Base-by-base conservation (phyloP, 257 asterid genomes). In the Capsicum rhomboideum region DNA sequence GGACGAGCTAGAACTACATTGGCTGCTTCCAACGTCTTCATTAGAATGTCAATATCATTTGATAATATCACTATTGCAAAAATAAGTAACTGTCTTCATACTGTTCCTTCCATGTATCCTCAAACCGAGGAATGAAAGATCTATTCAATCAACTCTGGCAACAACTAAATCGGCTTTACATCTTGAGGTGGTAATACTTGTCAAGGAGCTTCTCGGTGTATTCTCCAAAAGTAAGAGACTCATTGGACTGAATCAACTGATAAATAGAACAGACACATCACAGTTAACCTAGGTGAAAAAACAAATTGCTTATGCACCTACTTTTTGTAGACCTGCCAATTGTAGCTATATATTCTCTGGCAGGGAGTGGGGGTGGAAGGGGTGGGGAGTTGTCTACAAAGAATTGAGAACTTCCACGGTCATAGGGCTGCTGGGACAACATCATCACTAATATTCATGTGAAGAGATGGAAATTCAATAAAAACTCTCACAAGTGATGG, bases 151-250 rank as follows among this genome's bases (percentile, higher is more conserved):
- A 56, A 61, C 16, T 40, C 26, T 13, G 23, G 14, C 49, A 16
- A 10, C 12, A 82, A 64, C 50, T 75, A 63, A n/a, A 6, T 34
- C 52, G 64, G 85, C 50, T 42, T 83, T 84, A 88, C 85, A 75
- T 63, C 86, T 92, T 89, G 83, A 84, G 86, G 80, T 92, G 97
- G 86, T 95, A 95, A 86, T 94, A 95, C 90, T 94, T 93, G 93
- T 93, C 97, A 64, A 95, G 93, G 85, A 95, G 90, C 86, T 90
- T 92, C 89, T 94, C 99, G 0, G 99, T 90, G 66, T 95, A 94
- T 58, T 95, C 98, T 84, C 99, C 99, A 79, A 95, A 95, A 54
- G 98, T 92, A 82, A 94, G 90, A 82, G 91, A 92, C 46, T 88
- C 95, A 20, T 88, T 83, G 4, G 97, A 90, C 74, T 83, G 87